Evolutionary conservation across 116 monocot species (phyloP).

Genomic region (Thalassia testudinum): DNA sequence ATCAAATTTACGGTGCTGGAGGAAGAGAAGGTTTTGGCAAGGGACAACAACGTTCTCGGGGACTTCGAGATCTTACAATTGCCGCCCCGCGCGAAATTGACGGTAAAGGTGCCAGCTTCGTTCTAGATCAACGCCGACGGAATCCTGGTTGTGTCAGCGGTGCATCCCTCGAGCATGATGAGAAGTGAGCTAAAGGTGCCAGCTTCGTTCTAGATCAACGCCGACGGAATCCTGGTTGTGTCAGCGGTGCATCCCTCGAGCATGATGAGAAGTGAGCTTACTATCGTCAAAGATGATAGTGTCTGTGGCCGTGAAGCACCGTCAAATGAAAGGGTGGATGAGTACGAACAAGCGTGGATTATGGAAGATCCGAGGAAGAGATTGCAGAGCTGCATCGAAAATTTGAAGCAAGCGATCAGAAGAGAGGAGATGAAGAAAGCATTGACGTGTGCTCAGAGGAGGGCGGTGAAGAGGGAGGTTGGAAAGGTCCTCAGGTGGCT

Average conservation of each 20-base stretch:
- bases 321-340: no score
- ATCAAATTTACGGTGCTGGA: neutral
- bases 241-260: neutral
- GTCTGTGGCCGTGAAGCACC: no score
- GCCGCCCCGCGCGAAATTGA: neutral
- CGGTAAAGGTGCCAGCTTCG: neutral
- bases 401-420: no score
- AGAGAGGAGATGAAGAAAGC: no score
- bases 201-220: neutral
- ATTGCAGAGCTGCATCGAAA: no score
- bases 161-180: neutral
- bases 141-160: neutral
- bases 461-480: no score
- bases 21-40: neutral
- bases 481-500: no score
- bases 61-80: neutral
- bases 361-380: no score
- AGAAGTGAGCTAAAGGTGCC: neutral
- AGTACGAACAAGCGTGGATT: no score
- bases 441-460: no score
- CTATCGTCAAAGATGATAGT: no score
- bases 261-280: no score
- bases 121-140: neutral
- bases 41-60: slow-evolving; percentile 3
- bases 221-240: neutral